Evolutionary conservation across 2,329 filamentous ascomycete genomes (phyloP).

Genomic region (Pyrenophora graminea): DNA sequence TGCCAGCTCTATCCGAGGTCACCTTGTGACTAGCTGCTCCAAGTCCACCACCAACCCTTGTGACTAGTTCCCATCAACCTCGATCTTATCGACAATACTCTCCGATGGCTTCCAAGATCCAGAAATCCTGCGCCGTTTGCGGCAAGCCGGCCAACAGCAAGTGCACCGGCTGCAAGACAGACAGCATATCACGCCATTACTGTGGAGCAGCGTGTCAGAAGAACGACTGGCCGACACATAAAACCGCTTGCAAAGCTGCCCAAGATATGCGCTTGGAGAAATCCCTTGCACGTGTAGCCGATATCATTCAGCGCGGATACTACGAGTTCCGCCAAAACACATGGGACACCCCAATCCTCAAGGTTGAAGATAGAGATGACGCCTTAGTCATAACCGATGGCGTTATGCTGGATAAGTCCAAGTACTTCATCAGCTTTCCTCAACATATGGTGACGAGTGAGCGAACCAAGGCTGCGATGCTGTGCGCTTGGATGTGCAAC

Average conservation of each 20-base stretch:
- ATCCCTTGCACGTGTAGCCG: not conserved
- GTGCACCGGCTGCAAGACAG: conserved; percentile 4
- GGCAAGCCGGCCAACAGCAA: not conserved
- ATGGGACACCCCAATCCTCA: not conserved
- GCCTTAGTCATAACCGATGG: not conserved
- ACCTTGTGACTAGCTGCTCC: no score
- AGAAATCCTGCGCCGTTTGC: not conserved
- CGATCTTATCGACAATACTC: no score
- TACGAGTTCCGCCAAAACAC: conserved; percentile 11
- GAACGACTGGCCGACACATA: conserved; percentile 4
- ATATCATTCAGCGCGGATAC: conserved; percentile 5
- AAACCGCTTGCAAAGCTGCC: not conserved
- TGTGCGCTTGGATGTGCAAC: not conserved
- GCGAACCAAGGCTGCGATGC: not conserved
- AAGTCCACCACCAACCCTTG: no score
- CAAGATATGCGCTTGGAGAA: not conserved
- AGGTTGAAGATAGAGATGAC: not conserved
- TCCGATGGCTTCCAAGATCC: not conserved
- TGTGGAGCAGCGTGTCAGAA: conserved; percentile 6
- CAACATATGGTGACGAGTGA: not conserved
- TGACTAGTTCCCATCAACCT: no score
- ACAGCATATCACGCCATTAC: not conserved
- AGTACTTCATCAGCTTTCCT: conserved; percentile 1
- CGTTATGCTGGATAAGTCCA: not conserved
- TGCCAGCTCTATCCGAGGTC: no score